Evolutionary conservation across 2,329 filamentous ascomycete species (phyloP).

Genomic region (Uncinocarpus reesii): DNA sequence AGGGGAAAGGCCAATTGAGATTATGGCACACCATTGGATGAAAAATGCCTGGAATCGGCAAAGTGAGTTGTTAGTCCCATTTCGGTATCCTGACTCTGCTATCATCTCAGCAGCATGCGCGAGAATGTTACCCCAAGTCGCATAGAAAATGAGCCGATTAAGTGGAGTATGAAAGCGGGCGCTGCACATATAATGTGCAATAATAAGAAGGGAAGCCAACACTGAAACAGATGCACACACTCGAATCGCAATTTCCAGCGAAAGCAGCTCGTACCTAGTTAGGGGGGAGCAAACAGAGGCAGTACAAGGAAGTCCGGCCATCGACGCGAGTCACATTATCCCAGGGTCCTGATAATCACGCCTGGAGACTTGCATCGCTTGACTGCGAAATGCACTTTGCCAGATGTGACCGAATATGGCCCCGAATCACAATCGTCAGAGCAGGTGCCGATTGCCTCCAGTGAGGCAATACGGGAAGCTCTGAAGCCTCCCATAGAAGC

Average conservation of each 20-base stretch:
- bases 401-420: too few species aligned
- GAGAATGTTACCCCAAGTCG: conserved; percentile 70
- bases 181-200: conserved; percentile 18
- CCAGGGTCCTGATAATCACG: neutral
- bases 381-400: neutral
- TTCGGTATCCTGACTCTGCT: conserved; percentile 49
- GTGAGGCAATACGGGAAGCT: neutral
- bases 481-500: neutral
- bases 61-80: conserved; percentile 44
- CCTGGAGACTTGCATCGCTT: neutral
- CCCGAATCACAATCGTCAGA: too few species aligned
- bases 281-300: neutral
- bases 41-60: conserved; percentile 70
- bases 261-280: neutral
- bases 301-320: neutral
- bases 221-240: conserved; percentile 19
- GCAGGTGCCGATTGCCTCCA: too few species aligned
- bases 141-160: conserved; percentile 74
- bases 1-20: neutral
- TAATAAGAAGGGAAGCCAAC: conserved; percentile 17
- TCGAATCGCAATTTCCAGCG: conserved; percentile 3
- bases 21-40: conserved; percentile 73
- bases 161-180: conserved; percentile 38
- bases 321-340: neutral
- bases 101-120: conserved; percentile 68